These are phyloP conservation scores for Ogataea salicorniae DNA, from an alignment of 805 yeast genomes.

Conservation along the genomic window DNA sequence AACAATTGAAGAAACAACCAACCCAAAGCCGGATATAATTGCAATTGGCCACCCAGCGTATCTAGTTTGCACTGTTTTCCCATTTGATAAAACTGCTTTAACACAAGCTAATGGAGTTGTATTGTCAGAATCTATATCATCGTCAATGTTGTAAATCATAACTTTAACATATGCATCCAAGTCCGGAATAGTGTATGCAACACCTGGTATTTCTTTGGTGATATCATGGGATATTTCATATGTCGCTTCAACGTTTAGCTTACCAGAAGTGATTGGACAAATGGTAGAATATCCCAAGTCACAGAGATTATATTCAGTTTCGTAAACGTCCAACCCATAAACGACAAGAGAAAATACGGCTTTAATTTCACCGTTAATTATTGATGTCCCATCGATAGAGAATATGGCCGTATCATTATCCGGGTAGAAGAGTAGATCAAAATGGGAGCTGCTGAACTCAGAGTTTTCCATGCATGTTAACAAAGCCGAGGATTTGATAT, in stretches of 20 bases:
- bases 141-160: conserved; percentile 47
- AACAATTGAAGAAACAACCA: conserved; percentile 79
- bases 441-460: conserved; percentile 75
- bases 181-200: conserved; percentile 90
- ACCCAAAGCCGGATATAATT: conserved; percentile 81
- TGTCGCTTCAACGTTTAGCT: conserved; percentile 56
- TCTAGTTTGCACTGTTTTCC: conserved; percentile 88
- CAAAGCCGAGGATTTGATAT: conserved; percentile 49
- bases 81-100: conserved; percentile 78
- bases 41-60: conserved; percentile 97
- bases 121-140: conserved; percentile 28
- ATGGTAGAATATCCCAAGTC: conserved; percentile 44
- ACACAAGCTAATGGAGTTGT: conserved; percentile 76
- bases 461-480: conserved; percentile 92
- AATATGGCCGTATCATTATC: conserved; percentile 55
- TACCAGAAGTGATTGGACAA: conserved; percentile 88
- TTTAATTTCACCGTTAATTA: conserved; percentile 64
- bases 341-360: conserved; percentile 66
- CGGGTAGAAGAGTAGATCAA: conserved; percentile 73
- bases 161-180: conserved; percentile 88
- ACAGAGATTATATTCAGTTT: conserved; percentile 60
- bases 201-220: conserved; percentile 58
- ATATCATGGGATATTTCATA: conserved; percentile 39
- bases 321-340: conserved; percentile 69
- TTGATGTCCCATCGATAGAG: conserved; percentile 72